Conservation (phyloP, 768 basidiomycete genomes). For the Termitomyces titanicus region DNA sequence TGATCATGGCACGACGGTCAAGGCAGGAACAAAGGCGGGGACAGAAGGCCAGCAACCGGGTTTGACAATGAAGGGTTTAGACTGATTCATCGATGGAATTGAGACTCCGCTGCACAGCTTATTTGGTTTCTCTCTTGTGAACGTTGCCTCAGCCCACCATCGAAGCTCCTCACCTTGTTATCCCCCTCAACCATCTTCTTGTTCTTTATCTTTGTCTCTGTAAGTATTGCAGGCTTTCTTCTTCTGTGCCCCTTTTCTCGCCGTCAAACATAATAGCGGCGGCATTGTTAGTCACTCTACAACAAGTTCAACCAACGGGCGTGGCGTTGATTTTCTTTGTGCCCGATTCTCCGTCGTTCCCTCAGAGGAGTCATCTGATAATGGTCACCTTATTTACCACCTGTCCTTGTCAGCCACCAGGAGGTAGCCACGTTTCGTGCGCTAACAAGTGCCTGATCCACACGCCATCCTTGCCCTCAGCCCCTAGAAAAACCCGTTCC, state of each 20-base stretch:
- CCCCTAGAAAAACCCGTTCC: constrained; percentile 27
- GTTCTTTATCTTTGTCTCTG: constrained; percentile 10
- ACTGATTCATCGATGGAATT: constrained; percentile 32
- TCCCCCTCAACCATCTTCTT: constrained; percentile 9
- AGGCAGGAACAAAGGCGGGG: neutral
- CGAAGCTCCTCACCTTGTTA: constrained; percentile 20
- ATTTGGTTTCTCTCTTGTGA: constrained; percentile 36
- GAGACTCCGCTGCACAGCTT: constrained; percentile 50
- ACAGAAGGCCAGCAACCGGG: neutral
- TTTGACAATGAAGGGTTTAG: neutral
- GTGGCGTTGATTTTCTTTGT: constrained; percentile 14
- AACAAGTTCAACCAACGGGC: constrained; percentile 13
- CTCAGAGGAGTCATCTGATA: constrained; percentile 2
- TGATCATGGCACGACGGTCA: neutral
- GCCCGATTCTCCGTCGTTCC: neutral
- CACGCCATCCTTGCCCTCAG: too few species aligned
- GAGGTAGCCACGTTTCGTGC: constrained; percentile 35
- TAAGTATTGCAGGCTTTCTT: constrained; percentile 19
- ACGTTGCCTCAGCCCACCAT: constrained; percentile 23
- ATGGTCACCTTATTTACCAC: neutral
- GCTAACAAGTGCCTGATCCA: constrained; percentile 37
- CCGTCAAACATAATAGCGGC: constrained; percentile 6
- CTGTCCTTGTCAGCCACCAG: constrained; percentile 24
- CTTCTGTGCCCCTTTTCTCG: constrained; percentile 9
- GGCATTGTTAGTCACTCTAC: too few species aligned